Evolutionary conservation across 176 grass and related monocot species (phyloP), one percentile per base, ranked within the genome.

Genomic region (Ensete glaucum): DNA sequence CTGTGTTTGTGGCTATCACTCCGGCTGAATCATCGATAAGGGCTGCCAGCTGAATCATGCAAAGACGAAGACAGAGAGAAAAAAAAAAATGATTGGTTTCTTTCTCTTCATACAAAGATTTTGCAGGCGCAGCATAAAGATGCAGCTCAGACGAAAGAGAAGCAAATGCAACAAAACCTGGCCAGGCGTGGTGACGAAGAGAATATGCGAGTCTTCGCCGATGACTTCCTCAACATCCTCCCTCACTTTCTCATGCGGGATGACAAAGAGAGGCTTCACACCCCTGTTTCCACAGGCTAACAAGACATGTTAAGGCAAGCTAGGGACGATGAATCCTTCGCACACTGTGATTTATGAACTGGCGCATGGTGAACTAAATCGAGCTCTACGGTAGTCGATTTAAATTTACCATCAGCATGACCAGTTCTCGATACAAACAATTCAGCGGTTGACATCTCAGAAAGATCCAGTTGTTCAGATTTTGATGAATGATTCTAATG

Each of bases 141-240:
- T 50, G 49, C 10, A 62, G 17, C 68, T 64, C 26, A 51, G 22
- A 52, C 19, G 6, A 53, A 63, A 19, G 53, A 29, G 8, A 34
- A 56, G 53, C 8, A 78, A 68, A 75, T 72, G 49, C 15, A 64
- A 22, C 49, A 59, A 14, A 21, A 71, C 74, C 73, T 98, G 90
- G 22, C 95, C 90, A 11, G 90, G 95, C 11, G 95, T 98, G 65
- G 90, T 98, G 67, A 91, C 87, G 82, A 98, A 91, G 62, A 93
- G 1, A 74, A 93, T 79, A 77, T 23, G 71, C 25, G 90, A 60
- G 17, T 92, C 86, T 24, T 98, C 76, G 0, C 86, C 88, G 11
- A 89, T 82, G 9, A 73, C 53, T 55, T 93, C 94, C 80, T 89
- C 75, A 43, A 98, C 25, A 21, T 98, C 88, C 23, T 98, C 94